Conservation (phyloP, 768 basidiomycete genomes). For the Pulveroboletus ravenelii region DNA sequence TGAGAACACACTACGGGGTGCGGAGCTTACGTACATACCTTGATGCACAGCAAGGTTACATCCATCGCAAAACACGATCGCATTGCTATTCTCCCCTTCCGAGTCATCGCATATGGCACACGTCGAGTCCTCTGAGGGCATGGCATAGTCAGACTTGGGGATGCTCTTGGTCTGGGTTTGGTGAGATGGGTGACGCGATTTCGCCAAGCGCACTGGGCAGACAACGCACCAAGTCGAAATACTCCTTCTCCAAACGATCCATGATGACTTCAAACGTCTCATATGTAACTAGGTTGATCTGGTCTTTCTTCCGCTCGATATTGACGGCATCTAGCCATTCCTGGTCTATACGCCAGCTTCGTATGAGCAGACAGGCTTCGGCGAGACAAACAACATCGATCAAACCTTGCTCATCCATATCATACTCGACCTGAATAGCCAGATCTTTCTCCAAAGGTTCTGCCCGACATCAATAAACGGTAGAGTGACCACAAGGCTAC, state of each 20-base stretch:
- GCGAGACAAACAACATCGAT: not conserved
- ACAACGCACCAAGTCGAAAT: conserved; percentile 83
- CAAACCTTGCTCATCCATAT: conserved; percentile 98
- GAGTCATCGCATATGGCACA: conserved; percentile 98
- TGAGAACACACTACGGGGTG: conserved; percentile 6
- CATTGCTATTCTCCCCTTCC: conserved; percentile 97
- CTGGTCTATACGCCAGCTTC: conserved; percentile 53
- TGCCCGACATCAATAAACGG: conserved; percentile 27
- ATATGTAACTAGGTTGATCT: conserved; percentile 64
- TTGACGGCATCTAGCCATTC: conserved; percentile 93
- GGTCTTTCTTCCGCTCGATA: conserved; percentile 71
- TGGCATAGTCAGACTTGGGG: conserved; percentile 79
- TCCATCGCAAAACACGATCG: conserved; percentile 98
- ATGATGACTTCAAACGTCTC: conserved; percentile 95
- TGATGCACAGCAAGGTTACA: conserved; percentile 99
- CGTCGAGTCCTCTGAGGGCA: conserved; percentile 93
- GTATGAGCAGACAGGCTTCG: conserved; percentile 3
- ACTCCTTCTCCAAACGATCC: conserved; percentile 98
- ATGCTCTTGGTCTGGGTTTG: conserved; percentile 78
- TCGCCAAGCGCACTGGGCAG: not conserved
- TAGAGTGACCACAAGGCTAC: not conserved
- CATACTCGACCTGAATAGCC: conserved; percentile 93
- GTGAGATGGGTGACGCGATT: conserved; percentile 1
- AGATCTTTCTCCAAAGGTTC: conserved; percentile 93
- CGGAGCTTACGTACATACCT: conserved; percentile 46